These are phyloP conservation scores for Epichloe gansuensis DNA, from an alignment of 2,329 filamentous ascomycete species.

Conservation along the genomic window DNA sequence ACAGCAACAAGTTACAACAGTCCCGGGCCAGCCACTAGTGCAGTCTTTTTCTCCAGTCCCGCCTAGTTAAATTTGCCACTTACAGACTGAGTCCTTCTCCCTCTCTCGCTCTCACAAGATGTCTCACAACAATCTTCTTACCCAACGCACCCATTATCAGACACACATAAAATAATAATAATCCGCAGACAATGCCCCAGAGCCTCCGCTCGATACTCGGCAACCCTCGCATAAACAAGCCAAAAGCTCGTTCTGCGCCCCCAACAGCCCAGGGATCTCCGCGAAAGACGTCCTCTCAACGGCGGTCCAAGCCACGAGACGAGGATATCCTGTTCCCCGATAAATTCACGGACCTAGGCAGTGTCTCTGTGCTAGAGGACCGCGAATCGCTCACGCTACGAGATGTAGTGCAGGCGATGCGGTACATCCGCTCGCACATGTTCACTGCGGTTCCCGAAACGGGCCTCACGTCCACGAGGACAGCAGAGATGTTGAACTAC, in stretches of 20 bases:
- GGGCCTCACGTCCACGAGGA: constrained; percentile 52
- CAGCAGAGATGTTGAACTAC: constrained; percentile 51
- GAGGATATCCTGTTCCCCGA: constrained; percentile 23
- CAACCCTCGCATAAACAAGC: constrained; percentile 24
- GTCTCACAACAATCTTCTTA: too few species aligned
- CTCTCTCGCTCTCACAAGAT: too few species aligned
- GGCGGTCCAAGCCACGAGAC: constrained; percentile 11
- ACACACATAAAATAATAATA: not conserved
- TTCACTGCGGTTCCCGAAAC: constrained; percentile 51
- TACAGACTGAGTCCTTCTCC: too few species aligned
- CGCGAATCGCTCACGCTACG: constrained; percentile 38
- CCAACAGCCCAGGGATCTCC: constrained; percentile 3
- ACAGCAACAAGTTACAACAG: too few species aligned
- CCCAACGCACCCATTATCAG: too few species aligned
- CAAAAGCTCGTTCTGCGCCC: constrained; percentile 8
- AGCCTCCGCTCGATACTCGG: constrained; percentile 28
- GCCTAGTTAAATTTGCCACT: too few species aligned
- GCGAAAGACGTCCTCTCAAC: constrained; percentile 13
- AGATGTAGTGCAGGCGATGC: constrained; percentile 53
- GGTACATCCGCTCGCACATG: constrained; percentile 48
- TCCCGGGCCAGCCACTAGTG: too few species aligned
- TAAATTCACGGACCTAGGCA: constrained; percentile 48
- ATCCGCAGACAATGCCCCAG: constrained; percentile 15
- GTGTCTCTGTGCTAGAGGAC: constrained; percentile 41
- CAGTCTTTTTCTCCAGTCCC: too few species aligned